Conservation (phyloP, 1,284 basidiomycete genomes). For the Pyrrhoderma lamaoense region DNA sequence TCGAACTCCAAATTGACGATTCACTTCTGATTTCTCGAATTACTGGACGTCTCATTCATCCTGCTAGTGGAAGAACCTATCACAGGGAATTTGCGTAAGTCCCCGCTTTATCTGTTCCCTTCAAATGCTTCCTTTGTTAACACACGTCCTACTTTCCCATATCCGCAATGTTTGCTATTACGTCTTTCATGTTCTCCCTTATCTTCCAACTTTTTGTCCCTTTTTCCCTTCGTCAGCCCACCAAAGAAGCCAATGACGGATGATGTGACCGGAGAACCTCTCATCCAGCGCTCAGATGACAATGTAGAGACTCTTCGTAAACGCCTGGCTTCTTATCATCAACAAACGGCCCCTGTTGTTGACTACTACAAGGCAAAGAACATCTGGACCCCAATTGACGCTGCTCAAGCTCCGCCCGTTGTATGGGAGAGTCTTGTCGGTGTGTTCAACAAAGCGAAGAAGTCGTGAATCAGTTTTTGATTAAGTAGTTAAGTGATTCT, state of each 20-base stretch:
- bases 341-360: conserved; percentile 92
- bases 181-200: neutral
- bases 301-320: conserved; percentile 91
- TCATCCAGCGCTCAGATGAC: conserved; percentile 89
- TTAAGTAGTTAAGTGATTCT: no score
- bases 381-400: conserved; percentile 87
- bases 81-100: conserved; percentile 93
- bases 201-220: neutral
- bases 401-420: conserved; percentile 84
- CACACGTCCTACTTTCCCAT: neutral
- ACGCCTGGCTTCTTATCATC: conserved; percentile 82
- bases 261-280: conserved; percentile 92
- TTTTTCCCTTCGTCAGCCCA: conserved; percentile 51
- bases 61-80: conserved; percentile 84
- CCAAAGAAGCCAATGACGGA: conserved; percentile 94
- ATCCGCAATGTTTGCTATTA: neutral
- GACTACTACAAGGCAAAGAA: conserved; percentile 93
- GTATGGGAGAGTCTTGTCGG: conserved; percentile 84
- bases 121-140: neutral
- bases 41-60: conserved; percentile 92
- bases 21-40: conserved; percentile 95
- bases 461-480: neutral
- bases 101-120: neutral
- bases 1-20: conserved; percentile 92
- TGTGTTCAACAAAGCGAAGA: conserved; percentile 37